Conservation (phyloP, 208 protist genomes). For the Wallacemonas collosoma region DNA sequence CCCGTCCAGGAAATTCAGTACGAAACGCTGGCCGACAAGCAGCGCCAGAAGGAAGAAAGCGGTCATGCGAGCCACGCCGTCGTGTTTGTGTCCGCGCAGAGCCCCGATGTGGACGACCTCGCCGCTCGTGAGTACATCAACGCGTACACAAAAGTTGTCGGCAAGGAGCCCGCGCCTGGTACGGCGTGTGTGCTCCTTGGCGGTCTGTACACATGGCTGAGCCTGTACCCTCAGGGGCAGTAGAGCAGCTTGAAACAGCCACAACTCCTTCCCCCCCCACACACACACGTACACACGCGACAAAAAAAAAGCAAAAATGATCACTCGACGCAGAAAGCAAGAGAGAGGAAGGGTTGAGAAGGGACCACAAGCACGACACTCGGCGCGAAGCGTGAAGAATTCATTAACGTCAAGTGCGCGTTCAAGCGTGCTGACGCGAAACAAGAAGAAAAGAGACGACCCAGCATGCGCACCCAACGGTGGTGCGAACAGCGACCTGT, state of each 20-base stretch:
- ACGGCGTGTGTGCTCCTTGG: conserved; percentile 40
- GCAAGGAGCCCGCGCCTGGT: conserved; percentile 11
- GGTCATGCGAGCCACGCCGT: conserved; percentile 16
- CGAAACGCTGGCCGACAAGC: conserved; percentile 7
- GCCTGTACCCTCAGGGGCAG: conserved; percentile 19
- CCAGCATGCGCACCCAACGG: too few relatives aligned
- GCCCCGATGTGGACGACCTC: conserved; percentile 56
- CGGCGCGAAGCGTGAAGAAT: too few relatives aligned
- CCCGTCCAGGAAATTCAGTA: conserved; percentile 38
- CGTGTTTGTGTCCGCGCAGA: conserved; percentile 53
- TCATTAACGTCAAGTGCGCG: too few relatives aligned
- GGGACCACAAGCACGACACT: too few relatives aligned
- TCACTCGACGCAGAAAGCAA: too few relatives aligned
- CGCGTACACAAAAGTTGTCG: conserved; percentile 27
- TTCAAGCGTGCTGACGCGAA: too few relatives aligned
- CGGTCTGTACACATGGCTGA: conserved; percentile 32
- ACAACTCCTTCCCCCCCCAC: too few relatives aligned
- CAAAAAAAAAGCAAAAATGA: too few relatives aligned
- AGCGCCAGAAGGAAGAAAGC: conserved; percentile 7
- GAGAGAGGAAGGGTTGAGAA: too few relatives aligned
- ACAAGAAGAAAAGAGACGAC: too few relatives aligned
- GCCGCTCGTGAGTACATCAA: conserved; percentile 52
- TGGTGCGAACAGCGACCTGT: too few relatives aligned
- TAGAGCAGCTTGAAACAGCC: not conserved
- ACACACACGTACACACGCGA: not conserved